Evolutionary conservation across 352 stramenopile genomes (phyloP).

Genomic region (Achlya hypogyna): DNA sequence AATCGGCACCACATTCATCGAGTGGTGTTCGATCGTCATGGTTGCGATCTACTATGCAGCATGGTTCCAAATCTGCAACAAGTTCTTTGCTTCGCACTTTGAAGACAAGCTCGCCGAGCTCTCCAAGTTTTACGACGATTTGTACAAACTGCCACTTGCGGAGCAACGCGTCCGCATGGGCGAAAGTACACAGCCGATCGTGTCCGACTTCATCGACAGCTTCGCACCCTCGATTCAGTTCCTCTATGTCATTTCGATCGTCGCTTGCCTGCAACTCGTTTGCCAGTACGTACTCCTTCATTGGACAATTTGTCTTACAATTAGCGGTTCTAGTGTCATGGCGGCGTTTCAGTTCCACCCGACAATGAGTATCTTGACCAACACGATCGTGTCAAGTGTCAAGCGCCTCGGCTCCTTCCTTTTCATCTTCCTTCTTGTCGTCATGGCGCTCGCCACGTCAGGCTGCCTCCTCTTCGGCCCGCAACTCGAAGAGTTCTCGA

Average conservation of each 20-base stretch:
- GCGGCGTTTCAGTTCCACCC: constrained; percentile 5
- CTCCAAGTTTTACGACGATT: neutral
- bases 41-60: neutral
- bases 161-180: neutral
- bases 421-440: neutral
- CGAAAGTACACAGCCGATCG: neutral
- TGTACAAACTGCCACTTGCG: neutral
- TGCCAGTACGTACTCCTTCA: neutral
- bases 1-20: neutral
- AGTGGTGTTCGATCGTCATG: neutral
- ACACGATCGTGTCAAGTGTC: neutral
- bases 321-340: neutral
- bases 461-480: neutral
- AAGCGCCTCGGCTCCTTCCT: neutral
- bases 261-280: neutral
- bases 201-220: neutral
- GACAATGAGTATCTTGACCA: constrained; percentile 2
- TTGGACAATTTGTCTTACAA: neutral
- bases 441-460: neutral
- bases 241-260: constrained; percentile 1
- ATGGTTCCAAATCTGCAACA: neutral
- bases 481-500: neutral
- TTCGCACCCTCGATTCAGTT: neutral
- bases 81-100: neutral
- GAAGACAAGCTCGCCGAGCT: neutral